Evolutionary conservation across 257 asterid genomes (phyloP).

Genomic region (Eustoma russellianum): DNA sequence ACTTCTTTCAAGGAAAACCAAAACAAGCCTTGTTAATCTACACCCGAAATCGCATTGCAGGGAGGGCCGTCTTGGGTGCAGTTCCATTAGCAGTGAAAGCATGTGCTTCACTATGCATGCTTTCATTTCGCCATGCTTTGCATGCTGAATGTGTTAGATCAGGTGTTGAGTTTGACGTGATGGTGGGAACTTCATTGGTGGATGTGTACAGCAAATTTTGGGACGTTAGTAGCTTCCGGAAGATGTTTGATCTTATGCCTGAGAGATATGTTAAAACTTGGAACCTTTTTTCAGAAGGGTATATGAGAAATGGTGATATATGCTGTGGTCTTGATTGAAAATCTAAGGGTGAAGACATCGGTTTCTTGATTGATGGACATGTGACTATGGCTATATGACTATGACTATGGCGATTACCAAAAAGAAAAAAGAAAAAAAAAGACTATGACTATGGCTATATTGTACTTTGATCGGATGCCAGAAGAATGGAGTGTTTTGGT

Average conservation of each 20-base stretch:
- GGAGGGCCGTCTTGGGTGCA: slow-evolving; percentile 22
- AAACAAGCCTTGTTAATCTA: slow-evolving; percentile 45
- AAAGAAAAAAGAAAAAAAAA: no score
- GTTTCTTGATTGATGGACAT: slow-evolving; percentile 66
- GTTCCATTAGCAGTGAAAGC: slow-evolving; percentile 67
- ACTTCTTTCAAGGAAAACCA: slow-evolving; percentile 32
- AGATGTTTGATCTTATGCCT: slow-evolving; percentile 63
- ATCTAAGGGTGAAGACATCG: slow-evolving; percentile 33
- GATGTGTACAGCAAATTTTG: slow-evolving; percentile 64
- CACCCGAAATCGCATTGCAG: slow-evolving; percentile 31
- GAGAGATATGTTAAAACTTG: slow-evolving; percentile 47
- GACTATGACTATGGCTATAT: slow-evolving; percentile 44
- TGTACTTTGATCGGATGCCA: slow-evolving; percentile 45
- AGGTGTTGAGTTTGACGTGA: slow-evolving; percentile 43
- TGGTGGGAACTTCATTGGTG: slow-evolving; percentile 67
- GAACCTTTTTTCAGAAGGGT: slow-evolving; percentile 73
- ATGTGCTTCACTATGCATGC: slow-evolving; percentile 49
- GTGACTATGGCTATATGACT: no score
- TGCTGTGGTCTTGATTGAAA: slow-evolving; percentile 36
- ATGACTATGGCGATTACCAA: no score
- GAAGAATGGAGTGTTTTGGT: slow-evolving; percentile 64
- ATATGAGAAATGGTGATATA: slow-evolving; percentile 35
- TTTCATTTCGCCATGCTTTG: slow-evolving; percentile 31
- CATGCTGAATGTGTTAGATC: slow-evolving; percentile 52
- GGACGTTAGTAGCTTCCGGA: slow-evolving; percentile 35